Evolutionary conservation across 1,284 basidiomycete species (phyloP), one percentile per base, ranked within the genome.

Genomic region (Ceratobasidium sp.): DNA sequence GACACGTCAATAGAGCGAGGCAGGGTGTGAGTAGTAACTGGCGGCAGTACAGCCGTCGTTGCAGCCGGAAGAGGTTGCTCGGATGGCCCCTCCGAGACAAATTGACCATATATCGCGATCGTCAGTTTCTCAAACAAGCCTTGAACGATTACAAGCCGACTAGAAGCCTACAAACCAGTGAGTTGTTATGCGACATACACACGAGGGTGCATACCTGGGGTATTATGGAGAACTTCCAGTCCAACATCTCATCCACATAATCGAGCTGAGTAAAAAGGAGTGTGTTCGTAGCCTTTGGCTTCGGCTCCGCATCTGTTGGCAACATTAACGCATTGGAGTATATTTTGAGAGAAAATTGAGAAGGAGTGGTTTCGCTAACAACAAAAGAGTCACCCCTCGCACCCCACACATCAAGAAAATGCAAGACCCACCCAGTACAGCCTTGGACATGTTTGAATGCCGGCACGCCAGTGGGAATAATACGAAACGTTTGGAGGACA

Each of bases 141-240:
- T 82, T 91, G 91, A 80, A 95, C 87, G 78, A 95, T 93, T 89
- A 95, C 91, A 39, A 95, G 86, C 72, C 94, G 91, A 28, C 93
- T 94, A 2, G 91, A 89, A 83, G 90, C 90, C 93, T 95, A 82
- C 18, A 12, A 55, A n/a, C 23, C 33, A 53, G 72, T 80, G 12
- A 67, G 46, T 63, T 46, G 80, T 77, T 75, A 75, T 39, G 69
- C 76, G 76, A 46, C 79, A n/a, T 76, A 51, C 55, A 61, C 49
- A 44, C 28, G 77, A 18, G 44, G 51, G 18, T 60, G 66, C 40
- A 53, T 83, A 91, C 93, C 84, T 93, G 91, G 10, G 84, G 79
- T 66, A 91, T 90, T 90, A 94, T 92, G 76, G 93, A 89, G n/a
- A 95, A 89, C 1, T 84, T 81, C 83, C 91, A 94, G 77, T 94